Base-by-base conservation (phyloP, 805 yeast species). In the Metschnikowia gelsemii region DNA sequence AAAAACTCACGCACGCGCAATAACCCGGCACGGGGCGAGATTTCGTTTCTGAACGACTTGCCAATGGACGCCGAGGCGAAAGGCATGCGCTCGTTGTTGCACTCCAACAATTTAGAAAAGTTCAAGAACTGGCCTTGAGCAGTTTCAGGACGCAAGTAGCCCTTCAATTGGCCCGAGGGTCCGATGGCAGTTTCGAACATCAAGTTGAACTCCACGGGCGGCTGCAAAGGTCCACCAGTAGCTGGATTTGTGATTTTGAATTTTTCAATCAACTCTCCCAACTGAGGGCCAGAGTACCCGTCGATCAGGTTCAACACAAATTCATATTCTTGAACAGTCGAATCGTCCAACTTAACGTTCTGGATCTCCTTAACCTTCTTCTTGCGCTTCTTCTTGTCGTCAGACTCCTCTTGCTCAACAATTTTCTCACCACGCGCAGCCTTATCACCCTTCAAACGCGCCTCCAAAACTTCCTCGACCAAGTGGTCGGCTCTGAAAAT, bases 141-240 rank as follows among this genome's bases (percentile, higher is more conserved):
- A 50, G 99, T 93, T 74, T 93, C 99, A 47, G 99, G 99, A 70
- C 99, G 83, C 62, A 93, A 71, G 70, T 79, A 93, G 54, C 99
- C 99, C 74, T 87, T 90, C 64, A 90, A 72, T 63, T 84, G 88
- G 59, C 99, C 99, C 40, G 97, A 87, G 47, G 99, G 99, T 41
- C 99, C 99, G 64, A 93, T 95, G 43, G 96, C 96, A 45, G 99
- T 93, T 71, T 91, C 98, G 63, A 93, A 93, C 99, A 93, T 93
- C 66, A 93, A 80, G 74, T 93, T 93, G 80, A 93, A 93, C 66
- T 90, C 97, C 57, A 74, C 80, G 53, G 99, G 99, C 32, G 84
- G 84, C 66, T 88, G 95, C 57, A 93, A 77, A 38, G 79, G 73
- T 32, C 86, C 95, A 50, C 85, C 86, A 47, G 95, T 89, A 36